Percentiles rank a stretch among this genome's conserved stretches.
phyloP scores from a whole-genome alignment of 2,329 filamentous ascomycete species.

The Pseudocercospora vitis region DNA sequence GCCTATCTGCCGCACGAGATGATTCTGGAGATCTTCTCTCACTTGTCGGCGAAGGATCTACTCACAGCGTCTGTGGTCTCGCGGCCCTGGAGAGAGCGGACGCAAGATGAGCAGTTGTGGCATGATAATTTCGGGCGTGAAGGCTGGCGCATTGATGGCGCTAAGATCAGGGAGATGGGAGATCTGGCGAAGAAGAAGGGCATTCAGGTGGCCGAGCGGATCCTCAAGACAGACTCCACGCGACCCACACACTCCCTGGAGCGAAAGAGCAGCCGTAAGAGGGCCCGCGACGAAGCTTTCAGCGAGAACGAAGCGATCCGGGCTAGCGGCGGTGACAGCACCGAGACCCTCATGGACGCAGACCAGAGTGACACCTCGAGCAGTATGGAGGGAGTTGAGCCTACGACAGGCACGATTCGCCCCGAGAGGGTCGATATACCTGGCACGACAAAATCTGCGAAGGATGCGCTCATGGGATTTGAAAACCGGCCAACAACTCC shows the following conservation, averaged over 20 bases:
- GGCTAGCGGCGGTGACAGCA: background rate
- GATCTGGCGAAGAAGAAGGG: constrained; percentile 23
- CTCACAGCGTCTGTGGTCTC: constrained; percentile 77
- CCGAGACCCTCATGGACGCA: constrained; percentile 14
- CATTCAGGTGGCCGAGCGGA: constrained; percentile 40
- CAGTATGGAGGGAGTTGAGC: constrained; percentile 28
- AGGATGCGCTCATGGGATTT: constrained; percentile 12
- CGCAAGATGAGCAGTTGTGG: constrained; percentile 84
- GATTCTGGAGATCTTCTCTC: constrained; percentile 83
- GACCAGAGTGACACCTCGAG: constrained; percentile 11
- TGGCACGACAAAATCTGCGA: constrained; percentile 7
- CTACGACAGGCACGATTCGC: constrained; percentile 11
- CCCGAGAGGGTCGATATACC: constrained; percentile 4
- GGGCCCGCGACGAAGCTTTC: constrained; percentile 37
- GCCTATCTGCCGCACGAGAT: constrained; percentile 84
- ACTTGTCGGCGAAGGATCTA: constrained; percentile 77
- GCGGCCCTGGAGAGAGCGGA: constrained; percentile 75
- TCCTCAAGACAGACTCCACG: constrained; percentile 55
- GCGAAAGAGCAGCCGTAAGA: constrained; percentile 33
- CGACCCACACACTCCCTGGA: constrained; percentile 52
- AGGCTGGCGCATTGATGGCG: constrained; percentile 63
- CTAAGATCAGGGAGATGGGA: constrained; percentile 29
- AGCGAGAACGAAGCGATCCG: constrained; percentile 31
- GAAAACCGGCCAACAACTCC: constrained; percentile 5
- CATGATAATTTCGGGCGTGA: constrained; percentile 77